phyloP scores from a whole-genome alignment of 1,139 yeast genomes.

The Yamadazyma spencermartinsiae region DNA sequence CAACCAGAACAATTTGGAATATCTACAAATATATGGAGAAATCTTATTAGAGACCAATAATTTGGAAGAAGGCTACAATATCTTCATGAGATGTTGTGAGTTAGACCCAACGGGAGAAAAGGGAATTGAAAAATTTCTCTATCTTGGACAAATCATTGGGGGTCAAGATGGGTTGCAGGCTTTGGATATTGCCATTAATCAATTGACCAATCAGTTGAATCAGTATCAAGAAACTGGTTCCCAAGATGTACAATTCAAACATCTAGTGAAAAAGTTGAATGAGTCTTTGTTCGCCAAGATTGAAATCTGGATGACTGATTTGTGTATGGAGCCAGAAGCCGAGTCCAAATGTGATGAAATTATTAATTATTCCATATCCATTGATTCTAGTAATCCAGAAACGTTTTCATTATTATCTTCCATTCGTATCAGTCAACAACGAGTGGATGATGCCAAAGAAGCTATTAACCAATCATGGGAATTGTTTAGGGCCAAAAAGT shows the following conservation, averaged over 20 bases:
- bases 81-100: conserved; percentile 62
- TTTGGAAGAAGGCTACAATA: conserved; percentile 72
- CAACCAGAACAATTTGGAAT: conserved; percentile 30
- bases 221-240: conserved; percentile 32
- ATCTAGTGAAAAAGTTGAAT: conserved; percentile 53
- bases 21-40: conserved; percentile 61
- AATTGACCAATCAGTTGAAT: conserved; percentile 38
- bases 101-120: conserved; percentile 63
- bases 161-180: conserved; percentile 73
- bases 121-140: conserved; percentile 81
- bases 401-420: conserved; percentile 82
- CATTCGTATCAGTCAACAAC: conserved; percentile 85
- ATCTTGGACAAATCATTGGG: conserved; percentile 89
- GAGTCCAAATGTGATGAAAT: conserved; percentile 76
- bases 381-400: conserved; percentile 70
- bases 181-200: conserved; percentile 63
- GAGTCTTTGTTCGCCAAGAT: conserved; percentile 83
- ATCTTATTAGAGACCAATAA: conserved; percentile 75
- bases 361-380: conserved; percentile 61
- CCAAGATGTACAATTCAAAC: conserved; percentile 22
- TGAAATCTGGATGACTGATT: conserved; percentile 99
- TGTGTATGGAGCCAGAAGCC: conserved; percentile 92
- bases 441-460: conserved; percentile 66
- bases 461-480: conserved; percentile 78
- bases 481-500: conserved; percentile 55